Evolutionary conservation across 441 rosid species (phyloP), one percentile per base, ranked within the genome.

Genomic region (Pelargonium fulgidum): DNA sequence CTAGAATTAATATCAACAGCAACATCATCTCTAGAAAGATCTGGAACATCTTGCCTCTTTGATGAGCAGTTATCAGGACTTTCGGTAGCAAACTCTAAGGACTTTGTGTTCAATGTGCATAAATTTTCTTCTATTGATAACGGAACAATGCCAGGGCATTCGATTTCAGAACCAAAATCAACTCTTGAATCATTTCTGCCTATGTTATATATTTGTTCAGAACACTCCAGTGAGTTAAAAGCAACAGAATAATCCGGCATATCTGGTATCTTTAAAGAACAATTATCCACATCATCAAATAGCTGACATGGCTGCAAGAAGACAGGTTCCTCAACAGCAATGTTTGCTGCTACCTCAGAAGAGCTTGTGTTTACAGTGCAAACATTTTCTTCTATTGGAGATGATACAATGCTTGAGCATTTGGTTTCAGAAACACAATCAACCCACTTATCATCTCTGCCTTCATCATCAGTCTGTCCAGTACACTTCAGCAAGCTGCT

Each of bases 51-150:
- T 67, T 73, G 56, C 63, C 65, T 72, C 76, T 73, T 66, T 69
- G 80, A 70, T 68, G 81, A 73, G 69, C 81, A 70, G 65, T 74
- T 73, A 58, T 75, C 74, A 12, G 65, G 68, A 70, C 26, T 44
- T 66, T 41, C 67, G 64, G 77, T 14, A 68, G 56, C 70, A 42
- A 71, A 29, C 59, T 77, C 73, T 45, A 74, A 75, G 19, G 71
- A 78, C 63, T 70, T 79, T 58, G 65, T 81, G 76, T 72, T 79
- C 50, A 50, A 68, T 74, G 52, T 77, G 69, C 44, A 56, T 7
- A 73, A 52, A 61, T 66, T 77, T 70, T 80, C 83, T 58, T 8
- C 2, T 17, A 56, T 56, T 56, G 8, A 24, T 56, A 24, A 56
- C 19, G 62, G 62, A 8, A 16, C 62, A 17, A 17, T 17, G 12